phyloP scores from a whole-genome alignment of 108 stramenopile genomes.

The Cyclotella choctawhatcheeana region DNA sequence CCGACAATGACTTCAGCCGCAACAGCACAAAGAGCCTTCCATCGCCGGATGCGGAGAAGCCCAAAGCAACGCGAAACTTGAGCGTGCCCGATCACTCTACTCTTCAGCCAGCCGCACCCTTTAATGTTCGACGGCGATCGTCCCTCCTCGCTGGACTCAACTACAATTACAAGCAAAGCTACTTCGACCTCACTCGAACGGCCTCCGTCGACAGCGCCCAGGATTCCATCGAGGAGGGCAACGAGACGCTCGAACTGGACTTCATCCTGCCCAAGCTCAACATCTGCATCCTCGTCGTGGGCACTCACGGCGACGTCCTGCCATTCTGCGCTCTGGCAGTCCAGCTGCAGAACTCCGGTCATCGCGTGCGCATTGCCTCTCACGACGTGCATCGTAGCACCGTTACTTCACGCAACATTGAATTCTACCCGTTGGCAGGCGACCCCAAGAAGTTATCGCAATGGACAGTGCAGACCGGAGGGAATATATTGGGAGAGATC shows the following conservation, averaged over 20 bases:
- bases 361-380: slow-evolving; percentile 71
- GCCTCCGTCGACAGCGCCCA: background rate
- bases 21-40: background rate
- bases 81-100: background rate
- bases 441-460: slow-evolving; percentile 68
- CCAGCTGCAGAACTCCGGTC: slow-evolving; percentile 55
- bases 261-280: slow-evolving; percentile 60
- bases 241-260: slow-evolving; percentile 15
- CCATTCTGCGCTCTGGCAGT: slow-evolving; percentile 66
- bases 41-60: background rate
- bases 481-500: slow-evolving; percentile 56
- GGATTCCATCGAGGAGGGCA: background rate
- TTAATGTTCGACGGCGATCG: background rate
- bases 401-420: slow-evolving; percentile 59
- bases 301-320: slow-evolving; percentile 72
- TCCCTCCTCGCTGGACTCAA: too few species aligned
- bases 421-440: slow-evolving; percentile 86
- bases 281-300: slow-evolving; percentile 68
- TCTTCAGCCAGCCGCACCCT: background rate
- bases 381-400: slow-evolving; percentile 64
- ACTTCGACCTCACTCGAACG: background rate
- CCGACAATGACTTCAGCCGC: too few species aligned
- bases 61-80: background rate
- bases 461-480: slow-evolving; percentile 77
- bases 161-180: background rate